Base-by-base conservation (phyloP, 208 protist species). In the Crithidia expoeki region DNA sequence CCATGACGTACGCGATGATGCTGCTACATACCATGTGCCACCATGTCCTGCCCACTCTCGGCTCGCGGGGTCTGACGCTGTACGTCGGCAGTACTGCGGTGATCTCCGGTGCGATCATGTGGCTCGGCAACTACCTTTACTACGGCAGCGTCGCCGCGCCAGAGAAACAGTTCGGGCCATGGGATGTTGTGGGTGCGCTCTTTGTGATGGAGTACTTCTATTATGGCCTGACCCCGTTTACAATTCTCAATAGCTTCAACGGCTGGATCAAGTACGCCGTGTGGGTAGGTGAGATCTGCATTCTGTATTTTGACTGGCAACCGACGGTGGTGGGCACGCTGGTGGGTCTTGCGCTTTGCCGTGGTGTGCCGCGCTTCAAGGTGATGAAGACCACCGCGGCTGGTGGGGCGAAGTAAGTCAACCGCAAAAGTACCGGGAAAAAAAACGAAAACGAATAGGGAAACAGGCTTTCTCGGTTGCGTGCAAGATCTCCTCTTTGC, bases 271-370 rank as follows among this genome's bases (percentile, higher is more conserved):
- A 84, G 74, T 97, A 95, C 75, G 93, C 93, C 38, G 85, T 83
- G 59, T 94, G 85, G 83, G 88, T 97, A 14, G 93, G 93, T 5
- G 81, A 85, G 62, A 51, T 94, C 4, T 94, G 84, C 78, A 94
- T 97, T 62, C 30, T 88, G 50, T 97, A 94, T 77, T 97, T 90
- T 76, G 93, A 97, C 71, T 95, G 90, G 89, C 93, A 97, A 83
- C 90, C 89, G 32, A 93, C 85, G 38, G 30, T 90, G 19, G 75
- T 90, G 23, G 93, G 93, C 32, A 85, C 85, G 17, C 14, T 83
- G n/a, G 75, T 94, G 14, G 90, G 90, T 10, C 23, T 90, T 6
- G 81, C 76, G 44, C 82, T 97, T 21, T 93, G 85, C 78, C 92
- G 85, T 63, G 72, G 68, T 0, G 80, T 89, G 50, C 91, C 87